Evolutionary conservation across 345 rosid species (phyloP), one percentile per base, ranked within the genome.

Genomic region (Sapria himalayana): DNA sequence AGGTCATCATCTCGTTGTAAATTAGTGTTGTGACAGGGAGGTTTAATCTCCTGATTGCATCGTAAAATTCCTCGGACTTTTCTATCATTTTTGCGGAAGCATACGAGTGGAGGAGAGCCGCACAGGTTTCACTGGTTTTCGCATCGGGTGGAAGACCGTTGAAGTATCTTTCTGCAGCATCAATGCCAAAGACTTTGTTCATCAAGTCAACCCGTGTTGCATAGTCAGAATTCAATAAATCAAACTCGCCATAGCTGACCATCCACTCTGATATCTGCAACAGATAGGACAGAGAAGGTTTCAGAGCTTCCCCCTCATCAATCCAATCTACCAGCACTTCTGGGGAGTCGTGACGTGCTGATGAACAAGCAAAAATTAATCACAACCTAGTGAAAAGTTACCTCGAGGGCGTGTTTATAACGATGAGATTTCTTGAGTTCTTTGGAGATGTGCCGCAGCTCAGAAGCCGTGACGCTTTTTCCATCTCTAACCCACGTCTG

Each of bases 341-440:
- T 55, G 27, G 13, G 1, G 37, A 15, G 45, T 2, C 22, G 22
- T 18, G 23, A 34, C n/a, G n/a, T n/a, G n/a, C n/a, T n/a, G n/a
- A n/a, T n/a, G n/a, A n/a, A n/a, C n/a, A n/a, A n/a, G n/a, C n/a
- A n/a, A n/a, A n/a, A n/a, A n/a, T n/a, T n/a, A n/a, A n/a, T n/a
- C n/a, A n/a, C n/a, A n/a, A n/a, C n/a, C n/a, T n/a, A n/a, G n/a
- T n/a, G n/a, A n/a, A n/a, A n/a, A n/a, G n/a, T n/a, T 46, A 86
- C 97, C 94, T 86, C 94, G 29, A 86, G 92, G 37, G 97, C 97
- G 41, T 86, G 97, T 52, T 78, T 81, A 66, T 45, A 86, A 22
- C 97, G 85, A 50, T 69, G 81, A 52, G 72, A 73, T 53, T 58
- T 70, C 48, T 74, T 56, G 42, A 86, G 92, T 36, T 81, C 94